These are phyloP conservation scores for Arachis stenosperma DNA, from an alignment of 306 rosid genomes.

Conservation along the genomic window DNA sequence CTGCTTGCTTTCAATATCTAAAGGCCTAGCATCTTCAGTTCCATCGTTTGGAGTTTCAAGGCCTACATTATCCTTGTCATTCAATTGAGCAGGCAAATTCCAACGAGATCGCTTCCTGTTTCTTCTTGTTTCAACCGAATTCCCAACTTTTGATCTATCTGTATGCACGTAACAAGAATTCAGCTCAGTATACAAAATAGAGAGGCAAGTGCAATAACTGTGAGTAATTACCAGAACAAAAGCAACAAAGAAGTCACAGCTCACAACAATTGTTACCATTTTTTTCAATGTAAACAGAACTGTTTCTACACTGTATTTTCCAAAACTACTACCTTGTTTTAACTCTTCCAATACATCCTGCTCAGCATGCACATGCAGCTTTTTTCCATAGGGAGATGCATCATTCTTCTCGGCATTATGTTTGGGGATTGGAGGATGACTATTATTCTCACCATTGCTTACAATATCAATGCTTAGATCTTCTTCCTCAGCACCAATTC, in stretches of 20 bases:
- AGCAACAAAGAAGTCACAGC: constrained; percentile 11
- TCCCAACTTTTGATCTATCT: constrained; percentile 51
- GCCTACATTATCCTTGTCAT: constrained; percentile 44
- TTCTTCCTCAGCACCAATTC: constrained; percentile 71
- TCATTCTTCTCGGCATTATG: constrained; percentile 54
- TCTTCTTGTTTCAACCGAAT: constrained; percentile 54
- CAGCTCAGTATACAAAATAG: constrained; percentile 32
- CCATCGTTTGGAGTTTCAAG: constrained; percentile 40
- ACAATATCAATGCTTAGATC: constrained; percentile 78
- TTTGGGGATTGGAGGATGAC: constrained; percentile 49
- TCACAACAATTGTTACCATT: background rate
- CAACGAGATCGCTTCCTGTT: constrained; percentile 77
- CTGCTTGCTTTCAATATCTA: constrained; percentile 56
- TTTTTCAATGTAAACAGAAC: constrained; percentile 10
- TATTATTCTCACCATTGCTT: constrained; percentile 73
- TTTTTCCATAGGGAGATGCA: constrained; percentile 60
- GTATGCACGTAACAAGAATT: constrained; percentile 23
- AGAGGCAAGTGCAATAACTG: constrained; percentile 13
- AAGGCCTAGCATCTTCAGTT: constrained; percentile 47
- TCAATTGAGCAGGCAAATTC: constrained; percentile 61
- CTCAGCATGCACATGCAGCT: constrained; percentile 49
- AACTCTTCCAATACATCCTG: constrained; percentile 52
- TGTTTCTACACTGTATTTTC: background rate
- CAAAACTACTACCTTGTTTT: constrained; percentile 54
- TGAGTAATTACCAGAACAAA: constrained; percentile 21